Percentiles rank a stretch among this genome's conserved stretches.
Evolutionary conservation across 495 filamentous ascomycete genomes (phyloP).

Genomic region (Penicillium subrubescens): DNA sequence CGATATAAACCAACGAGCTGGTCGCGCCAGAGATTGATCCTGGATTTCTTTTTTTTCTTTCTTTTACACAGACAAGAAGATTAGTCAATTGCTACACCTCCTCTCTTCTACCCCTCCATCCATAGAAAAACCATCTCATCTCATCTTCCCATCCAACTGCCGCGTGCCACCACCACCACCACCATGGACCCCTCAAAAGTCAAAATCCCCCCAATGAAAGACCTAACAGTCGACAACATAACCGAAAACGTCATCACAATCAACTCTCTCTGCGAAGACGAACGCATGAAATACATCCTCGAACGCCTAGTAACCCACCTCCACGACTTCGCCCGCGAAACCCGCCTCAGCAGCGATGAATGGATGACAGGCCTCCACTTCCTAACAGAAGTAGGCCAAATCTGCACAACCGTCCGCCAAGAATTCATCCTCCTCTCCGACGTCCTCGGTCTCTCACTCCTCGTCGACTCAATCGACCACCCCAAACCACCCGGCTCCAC

Average conservation of each 20-base stretch:
- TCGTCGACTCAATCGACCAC: constrained; percentile 91
- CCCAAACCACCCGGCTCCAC: constrained; percentile 76
- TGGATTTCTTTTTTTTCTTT: neutral
- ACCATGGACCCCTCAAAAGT: constrained; percentile 55
- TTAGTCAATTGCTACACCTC: neutral
- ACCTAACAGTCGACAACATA: constrained; percentile 82
- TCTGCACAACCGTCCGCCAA: constrained; percentile 71
- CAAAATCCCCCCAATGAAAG: constrained; percentile 62
- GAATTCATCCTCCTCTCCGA: constrained; percentile 97
- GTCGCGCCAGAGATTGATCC: neutral
- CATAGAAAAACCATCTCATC: neutral
- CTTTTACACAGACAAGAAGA: neutral
- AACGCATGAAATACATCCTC: constrained; percentile 72
- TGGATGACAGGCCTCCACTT: constrained; percentile 77
- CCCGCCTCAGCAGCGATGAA: constrained; percentile 73
- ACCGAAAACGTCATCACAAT: constrained; percentile 73
- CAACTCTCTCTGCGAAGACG: constrained; percentile 69
- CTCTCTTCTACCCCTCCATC: neutral
- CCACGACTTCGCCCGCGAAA: constrained; percentile 83
- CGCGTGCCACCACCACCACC: neutral
- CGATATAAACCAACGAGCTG: neutral
- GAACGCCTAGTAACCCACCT: constrained; percentile 74
- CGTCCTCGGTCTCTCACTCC: constrained; percentile 83
- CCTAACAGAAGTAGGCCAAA: constrained; percentile 73
- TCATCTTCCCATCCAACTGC: no score